A percentile compares a stretch with the other conserved stretches of the same genome.
phyloP scores from a whole-genome alignment of 371 early-diverging fungal genomes.

The Lichtheimia corymbifera region DNA sequence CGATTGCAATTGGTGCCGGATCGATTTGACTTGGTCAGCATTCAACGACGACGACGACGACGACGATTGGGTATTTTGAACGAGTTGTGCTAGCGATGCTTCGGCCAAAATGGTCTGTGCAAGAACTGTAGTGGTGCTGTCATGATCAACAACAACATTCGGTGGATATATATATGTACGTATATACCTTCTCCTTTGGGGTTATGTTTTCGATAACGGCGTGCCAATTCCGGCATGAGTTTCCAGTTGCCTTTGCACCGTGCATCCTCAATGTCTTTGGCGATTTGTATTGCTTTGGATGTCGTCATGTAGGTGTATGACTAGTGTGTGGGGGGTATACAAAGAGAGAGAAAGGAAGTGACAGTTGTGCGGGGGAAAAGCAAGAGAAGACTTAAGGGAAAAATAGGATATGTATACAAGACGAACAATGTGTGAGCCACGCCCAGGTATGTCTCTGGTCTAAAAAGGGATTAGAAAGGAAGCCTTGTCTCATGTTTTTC shows the following conservation, averaged over 20 bases:
- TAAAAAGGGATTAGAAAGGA: no score
- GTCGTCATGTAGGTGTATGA: constrained; percentile 9
- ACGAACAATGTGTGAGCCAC: no score
- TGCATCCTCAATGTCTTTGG: constrained; percentile 55
- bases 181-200: constrained; percentile 59
- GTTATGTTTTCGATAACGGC: constrained; percentile 64
- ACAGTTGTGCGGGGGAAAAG: no score
- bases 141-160: not conserved
- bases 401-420: no score
- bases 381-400: no score
- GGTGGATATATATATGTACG: not conserved
- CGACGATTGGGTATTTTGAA: constrained; percentile 11
- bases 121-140: constrained; percentile 26
- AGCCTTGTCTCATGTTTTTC: no score
- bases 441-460: no score
- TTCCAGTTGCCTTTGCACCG: constrained; percentile 60
- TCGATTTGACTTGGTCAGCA: constrained; percentile 21
- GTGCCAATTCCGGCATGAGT: constrained; percentile 61
- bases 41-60: constrained; percentile 26
- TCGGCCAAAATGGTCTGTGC: constrained; percentile 53
- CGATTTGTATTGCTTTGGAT: constrained; percentile 19
- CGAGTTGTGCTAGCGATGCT: constrained; percentile 27
- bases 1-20: constrained; percentile 28
- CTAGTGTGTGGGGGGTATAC: not conserved
- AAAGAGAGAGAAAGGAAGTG: not conserved